A percentile compares a stretch with the other conserved stretches of the same genome.
Conservation (phyloP, 2,329 filamentous ascomycete species). For the Fusarium sp. region DNA sequence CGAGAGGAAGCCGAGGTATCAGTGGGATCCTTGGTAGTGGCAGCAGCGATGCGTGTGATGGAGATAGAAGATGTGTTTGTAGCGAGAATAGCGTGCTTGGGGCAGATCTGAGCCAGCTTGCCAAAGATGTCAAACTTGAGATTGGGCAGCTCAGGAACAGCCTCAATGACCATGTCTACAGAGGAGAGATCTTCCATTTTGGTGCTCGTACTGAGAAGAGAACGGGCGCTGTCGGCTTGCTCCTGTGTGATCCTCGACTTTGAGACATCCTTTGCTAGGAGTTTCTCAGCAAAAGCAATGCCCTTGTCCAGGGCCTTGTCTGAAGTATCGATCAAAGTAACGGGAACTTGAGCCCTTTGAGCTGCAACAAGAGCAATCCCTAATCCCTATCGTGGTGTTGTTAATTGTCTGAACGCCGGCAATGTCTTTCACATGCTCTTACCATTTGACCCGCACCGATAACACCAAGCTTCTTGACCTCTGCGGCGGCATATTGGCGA, state of each 20-base stretch:
- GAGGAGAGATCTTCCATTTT: slow-evolving; percentile 79
- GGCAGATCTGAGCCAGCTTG: slow-evolving; percentile 81
- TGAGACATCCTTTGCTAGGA: slow-evolving; percentile 89
- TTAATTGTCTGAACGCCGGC: slow-evolving; percentile 16
- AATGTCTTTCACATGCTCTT: slow-evolving; percentile 53
- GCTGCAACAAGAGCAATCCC: slow-evolving; percentile 96
- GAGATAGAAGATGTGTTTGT: slow-evolving; percentile 99
- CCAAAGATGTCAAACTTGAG: slow-evolving; percentile 91
- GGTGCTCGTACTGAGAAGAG: slow-evolving; percentile 74
- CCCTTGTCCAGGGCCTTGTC: slow-evolving; percentile 89
- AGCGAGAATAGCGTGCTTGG: slow-evolving; percentile 86
- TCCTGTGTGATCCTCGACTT: slow-evolving; percentile 87
- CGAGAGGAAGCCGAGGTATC: slow-evolving; percentile 85
- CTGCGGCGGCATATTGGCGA: slow-evolving; percentile 64
- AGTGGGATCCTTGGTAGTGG: slow-evolving; percentile 79
- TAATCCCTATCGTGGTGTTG: slow-evolving; percentile 70
- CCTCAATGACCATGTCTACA: slow-evolving; percentile 98
- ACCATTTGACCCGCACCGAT: slow-evolving; percentile 98
- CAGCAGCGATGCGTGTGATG: slow-evolving; percentile 93
- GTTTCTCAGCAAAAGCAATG: slow-evolving; percentile 89
- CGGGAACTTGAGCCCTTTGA: slow-evolving; percentile 82
- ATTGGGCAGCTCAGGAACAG: slow-evolving; percentile 88
- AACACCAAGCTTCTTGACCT: slow-evolving; percentile 89
- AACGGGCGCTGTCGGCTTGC: slow-evolving; percentile 77
- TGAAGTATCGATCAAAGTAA: slow-evolving; percentile 85